Conservation (phyloP, 257 asterid genomes). For the Catharanthus roseus region DNA sequence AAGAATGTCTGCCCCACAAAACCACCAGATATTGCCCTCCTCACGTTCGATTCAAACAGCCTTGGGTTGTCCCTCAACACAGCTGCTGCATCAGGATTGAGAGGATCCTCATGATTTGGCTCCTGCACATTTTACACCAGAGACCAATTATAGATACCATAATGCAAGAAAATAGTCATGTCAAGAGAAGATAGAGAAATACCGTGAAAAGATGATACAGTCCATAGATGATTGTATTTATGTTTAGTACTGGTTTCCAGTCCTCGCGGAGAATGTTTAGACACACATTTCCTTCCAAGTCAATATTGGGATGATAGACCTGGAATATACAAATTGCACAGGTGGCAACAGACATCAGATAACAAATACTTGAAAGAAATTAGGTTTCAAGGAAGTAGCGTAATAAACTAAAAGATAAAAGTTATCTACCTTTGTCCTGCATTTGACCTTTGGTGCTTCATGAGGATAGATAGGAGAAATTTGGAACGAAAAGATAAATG, state of each 20-base stretch:
- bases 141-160: slow-evolving; percentile 16
- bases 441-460: slow-evolving; percentile 98
- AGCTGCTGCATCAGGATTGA: slow-evolving; percentile 90
- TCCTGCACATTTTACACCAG: slow-evolving; percentile 43
- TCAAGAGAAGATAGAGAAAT: slow-evolving; percentile 10
- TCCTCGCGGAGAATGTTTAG: slow-evolving; percentile 98
- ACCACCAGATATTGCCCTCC: slow-evolving; percentile 92
- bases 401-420: background rate
- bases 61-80: slow-evolving; percentile 84
- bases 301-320: slow-evolving; percentile 98
- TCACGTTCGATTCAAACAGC: slow-evolving; percentile 76
- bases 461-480: slow-evolving; percentile 94
- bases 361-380: background rate
- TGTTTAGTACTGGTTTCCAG: slow-evolving; percentile 97
- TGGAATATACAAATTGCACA: slow-evolving; percentile 21
- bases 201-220: slow-evolving; percentile 94
- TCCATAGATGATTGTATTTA: slow-evolving; percentile 85
- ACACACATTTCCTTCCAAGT: slow-evolving; percentile 95
- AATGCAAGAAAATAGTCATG: background rate
- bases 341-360: background rate
- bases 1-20: slow-evolving; percentile 81
- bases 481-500: slow-evolving; percentile 80
- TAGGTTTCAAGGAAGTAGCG: background rate
- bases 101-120: slow-evolving; percentile 97
- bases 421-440: slow-evolving; percentile 83